Conservation (phyloP, 768 basidiomycete species). For the Boletus barrowsii region DNA sequence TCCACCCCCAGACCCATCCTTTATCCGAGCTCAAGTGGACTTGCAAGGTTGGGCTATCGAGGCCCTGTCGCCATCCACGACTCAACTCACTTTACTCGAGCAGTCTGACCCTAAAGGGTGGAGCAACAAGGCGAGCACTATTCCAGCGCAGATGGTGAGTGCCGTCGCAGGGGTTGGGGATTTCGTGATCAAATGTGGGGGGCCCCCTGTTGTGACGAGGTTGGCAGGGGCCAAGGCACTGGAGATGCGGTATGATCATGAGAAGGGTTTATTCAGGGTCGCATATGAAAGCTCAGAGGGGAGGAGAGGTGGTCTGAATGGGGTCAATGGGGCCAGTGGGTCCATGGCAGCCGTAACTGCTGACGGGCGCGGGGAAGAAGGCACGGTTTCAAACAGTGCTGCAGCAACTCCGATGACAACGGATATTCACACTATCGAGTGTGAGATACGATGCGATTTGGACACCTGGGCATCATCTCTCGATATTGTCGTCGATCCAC, state of each 20-base stretch:
- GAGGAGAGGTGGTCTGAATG: conserved; percentile 36
- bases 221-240: conserved; percentile 74
- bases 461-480: conserved; percentile 84
- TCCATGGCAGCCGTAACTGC: neutral
- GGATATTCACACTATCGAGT: conserved; percentile 63
- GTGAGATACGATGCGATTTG: conserved; percentile 87
- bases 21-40: conserved; percentile 94
- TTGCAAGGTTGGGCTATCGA: conserved; percentile 99
- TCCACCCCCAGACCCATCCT: conserved; percentile 63
- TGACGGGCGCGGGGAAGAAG: conserved; percentile 8
- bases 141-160: conserved; percentile 91
- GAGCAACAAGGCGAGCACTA: conserved; percentile 85
- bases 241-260: conserved; percentile 82
- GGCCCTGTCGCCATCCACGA: conserved; percentile 90
- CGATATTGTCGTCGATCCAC: conserved; percentile 91
- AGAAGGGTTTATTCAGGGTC: conserved; percentile 73
- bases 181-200: conserved; percentile 92
- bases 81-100: conserved; percentile 87
- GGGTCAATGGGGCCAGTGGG: conserved; percentile 19
- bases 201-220: conserved; percentile 88
- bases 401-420: conserved; percentile 9
- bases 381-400: neutral
- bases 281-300: conserved; percentile 74
- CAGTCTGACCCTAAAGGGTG: conserved; percentile 98
- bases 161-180: conserved; percentile 90